A percentile compares a stretch with the other conserved stretches of the same genome.
phyloP scores from a whole-genome alignment of 1,284 basidiomycete genomes.

The Irpex sp. region DNA sequence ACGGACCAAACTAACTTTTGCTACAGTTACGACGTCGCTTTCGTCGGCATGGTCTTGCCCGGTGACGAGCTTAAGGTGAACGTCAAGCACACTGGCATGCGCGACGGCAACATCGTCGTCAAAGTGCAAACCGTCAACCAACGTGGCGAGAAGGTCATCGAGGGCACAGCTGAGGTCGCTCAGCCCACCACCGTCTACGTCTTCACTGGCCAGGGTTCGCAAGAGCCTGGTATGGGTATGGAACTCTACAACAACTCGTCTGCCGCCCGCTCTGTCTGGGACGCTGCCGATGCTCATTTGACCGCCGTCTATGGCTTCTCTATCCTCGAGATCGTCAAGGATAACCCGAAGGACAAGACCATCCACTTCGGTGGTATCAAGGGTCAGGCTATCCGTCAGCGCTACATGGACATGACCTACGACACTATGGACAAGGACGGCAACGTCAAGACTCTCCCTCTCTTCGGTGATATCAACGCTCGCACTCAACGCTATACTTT shows the following conservation, averaged over 20 bases:
- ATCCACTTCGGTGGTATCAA: conserved; percentile 99
- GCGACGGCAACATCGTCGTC: conserved; percentile 89
- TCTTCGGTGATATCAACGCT: conserved; percentile 90
- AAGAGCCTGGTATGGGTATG: conserved; percentile 99
- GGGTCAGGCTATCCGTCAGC: conserved; percentile 94
- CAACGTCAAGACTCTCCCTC: conserved; percentile 89
- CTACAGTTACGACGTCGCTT: conserved; percentile 81
- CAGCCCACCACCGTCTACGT: conserved; percentile 95
- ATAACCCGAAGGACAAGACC: conserved; percentile 96
- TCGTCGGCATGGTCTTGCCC: conserved; percentile 98
- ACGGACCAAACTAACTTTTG: conserved; percentile 10
- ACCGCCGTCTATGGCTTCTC: conserved; percentile 96
- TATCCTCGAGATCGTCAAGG: conserved; percentile 97
- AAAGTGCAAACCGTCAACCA: conserved; percentile 88
- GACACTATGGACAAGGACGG: conserved; percentile 96
- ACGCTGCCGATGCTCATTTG: conserved; percentile 91
- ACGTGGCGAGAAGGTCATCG: conserved; percentile 86
- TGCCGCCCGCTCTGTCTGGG: conserved; percentile 96
- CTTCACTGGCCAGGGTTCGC: conserved; percentile 98
- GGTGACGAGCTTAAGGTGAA: conserved; percentile 87
- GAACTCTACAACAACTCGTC: conserved; percentile 92
- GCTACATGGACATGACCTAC: conserved; percentile 99
- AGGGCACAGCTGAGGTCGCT: conserved; percentile 89
- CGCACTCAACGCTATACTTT: conserved; percentile 96
- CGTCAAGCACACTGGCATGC: conserved; percentile 90